Conservation (phyloP, 306 rosid species). For the Cicer bijugum region DNA sequence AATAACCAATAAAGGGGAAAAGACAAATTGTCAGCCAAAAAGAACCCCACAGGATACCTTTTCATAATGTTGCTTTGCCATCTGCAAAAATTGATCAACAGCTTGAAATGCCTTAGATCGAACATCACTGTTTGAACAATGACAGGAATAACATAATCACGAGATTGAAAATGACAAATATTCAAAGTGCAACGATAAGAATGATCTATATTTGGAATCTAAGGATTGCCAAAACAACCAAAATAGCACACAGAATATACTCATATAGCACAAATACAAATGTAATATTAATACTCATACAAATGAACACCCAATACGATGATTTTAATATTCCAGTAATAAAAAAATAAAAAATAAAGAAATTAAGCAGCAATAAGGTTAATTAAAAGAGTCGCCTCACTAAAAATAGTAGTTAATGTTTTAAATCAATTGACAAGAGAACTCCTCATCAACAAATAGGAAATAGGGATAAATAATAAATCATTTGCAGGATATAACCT, state of each 20-base stretch:
- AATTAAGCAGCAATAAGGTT: conserved; percentile 4
- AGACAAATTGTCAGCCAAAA: conserved; percentile 42
- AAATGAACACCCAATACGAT: conserved; percentile 26
- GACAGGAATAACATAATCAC: conserved; percentile 37
- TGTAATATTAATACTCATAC: not conserved
- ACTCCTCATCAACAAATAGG: conserved; percentile 30
- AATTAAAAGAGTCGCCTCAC: conserved; percentile 19
- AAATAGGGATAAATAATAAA: conserved; percentile 26
- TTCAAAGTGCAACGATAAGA: conserved; percentile 18
- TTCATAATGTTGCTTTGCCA: conserved; percentile 77
- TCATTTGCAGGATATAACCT: conserved; percentile 54
- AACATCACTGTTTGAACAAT: conserved; percentile 76
- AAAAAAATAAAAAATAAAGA: conserved; percentile 10
- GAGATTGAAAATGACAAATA: conserved; percentile 20
- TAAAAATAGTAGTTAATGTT: conserved; percentile 26
- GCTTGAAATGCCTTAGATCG: conserved; percentile 93
- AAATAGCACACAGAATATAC: conserved; percentile 8
- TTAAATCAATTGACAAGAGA: conserved; percentile 35
- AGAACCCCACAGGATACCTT: conserved; percentile 62
- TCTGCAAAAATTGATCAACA: conserved; percentile 87
- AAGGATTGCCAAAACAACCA: conserved; percentile 38
- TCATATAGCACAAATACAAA: conserved; percentile 18
- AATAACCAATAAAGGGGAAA: conserved; percentile 27
- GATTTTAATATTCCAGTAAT: conserved; percentile 28
- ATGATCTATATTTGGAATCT: conserved; percentile 39